Conservation (phyloP, 495 filamentous ascomycete species). For the Lasiosphaeriaceae sp. region DNA sequence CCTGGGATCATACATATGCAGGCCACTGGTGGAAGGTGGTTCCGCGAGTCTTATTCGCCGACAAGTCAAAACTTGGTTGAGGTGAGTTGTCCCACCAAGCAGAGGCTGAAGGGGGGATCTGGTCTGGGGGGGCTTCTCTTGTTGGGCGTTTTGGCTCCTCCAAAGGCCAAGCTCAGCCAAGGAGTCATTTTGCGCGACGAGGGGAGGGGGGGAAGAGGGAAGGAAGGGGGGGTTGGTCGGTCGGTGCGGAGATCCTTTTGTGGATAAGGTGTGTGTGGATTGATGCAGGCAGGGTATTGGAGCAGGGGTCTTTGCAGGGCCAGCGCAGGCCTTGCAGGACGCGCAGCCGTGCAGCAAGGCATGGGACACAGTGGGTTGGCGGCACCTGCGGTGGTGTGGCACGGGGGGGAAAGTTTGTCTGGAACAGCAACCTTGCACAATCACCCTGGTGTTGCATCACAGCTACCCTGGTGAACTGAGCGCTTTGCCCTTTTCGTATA, state of each 20-base stretch:
- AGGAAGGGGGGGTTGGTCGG: neutral
- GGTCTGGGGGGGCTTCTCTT: constrained; percentile 5
- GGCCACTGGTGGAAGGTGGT: constrained; percentile 22
- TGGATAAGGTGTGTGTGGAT: neutral
- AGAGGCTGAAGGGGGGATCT: neutral
- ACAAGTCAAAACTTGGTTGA: constrained; percentile 8
- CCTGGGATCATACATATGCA: constrained; percentile 32
- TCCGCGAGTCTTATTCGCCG: constrained; percentile 13
- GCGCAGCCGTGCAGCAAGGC: neutral
- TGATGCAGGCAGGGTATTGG: constrained; percentile 4
- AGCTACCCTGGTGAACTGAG: constrained; percentile 11
- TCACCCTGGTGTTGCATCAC: constrained; percentile 7
- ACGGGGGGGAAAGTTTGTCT: constrained; percentile 4
- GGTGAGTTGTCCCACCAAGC: constrained; percentile 7
- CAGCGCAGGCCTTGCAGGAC: constrained; percentile 7
- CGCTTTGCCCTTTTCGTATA: constrained; percentile 1
- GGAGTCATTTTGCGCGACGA: constrained; percentile 8
- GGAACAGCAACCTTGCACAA: constrained; percentile 3
- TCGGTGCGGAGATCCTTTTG: constrained; percentile 13
- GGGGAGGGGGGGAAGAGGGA: neutral
- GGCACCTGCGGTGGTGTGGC: constrained; percentile 7
- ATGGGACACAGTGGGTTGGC: constrained; percentile 5
- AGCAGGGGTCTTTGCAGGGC: constrained; percentile 6
- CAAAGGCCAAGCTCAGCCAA: neutral
- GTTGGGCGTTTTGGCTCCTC: constrained; percentile 7